phyloP scores from a whole-genome alignment of 495 filamentous ascomycete species.

The Lasiosphaeriaceae sp. region DNA sequence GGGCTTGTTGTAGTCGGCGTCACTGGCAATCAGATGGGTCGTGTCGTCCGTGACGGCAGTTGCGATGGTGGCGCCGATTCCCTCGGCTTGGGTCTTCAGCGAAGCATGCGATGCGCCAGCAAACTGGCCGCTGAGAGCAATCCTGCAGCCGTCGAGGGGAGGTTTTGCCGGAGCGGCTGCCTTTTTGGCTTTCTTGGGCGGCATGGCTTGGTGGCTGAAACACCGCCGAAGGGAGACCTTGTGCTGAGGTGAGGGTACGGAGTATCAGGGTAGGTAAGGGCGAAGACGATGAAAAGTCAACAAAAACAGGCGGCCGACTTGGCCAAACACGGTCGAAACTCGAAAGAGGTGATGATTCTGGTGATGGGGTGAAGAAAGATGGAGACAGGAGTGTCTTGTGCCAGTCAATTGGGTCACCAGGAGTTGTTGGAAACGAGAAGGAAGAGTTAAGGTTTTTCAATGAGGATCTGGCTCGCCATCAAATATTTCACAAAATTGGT shows the following conservation, averaged over 20 bases:
- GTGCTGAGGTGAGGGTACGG: not conserved
- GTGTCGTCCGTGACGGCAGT: constrained; percentile 44
- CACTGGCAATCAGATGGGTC: constrained; percentile 59
- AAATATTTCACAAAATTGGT: not conserved
- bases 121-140: constrained; percentile 62
- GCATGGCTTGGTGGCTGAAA: no score
- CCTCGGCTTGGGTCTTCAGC: constrained; percentile 42
- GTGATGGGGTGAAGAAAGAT: no score
- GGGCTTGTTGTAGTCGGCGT: constrained; percentile 49
- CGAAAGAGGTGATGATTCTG: no score
- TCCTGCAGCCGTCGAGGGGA: constrained; percentile 40
- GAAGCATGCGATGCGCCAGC: constrained; percentile 47
- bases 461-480: not conserved
- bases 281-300: not conserved
- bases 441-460: not conserved
- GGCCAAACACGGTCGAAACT: no score
- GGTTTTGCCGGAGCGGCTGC: constrained; percentile 21
- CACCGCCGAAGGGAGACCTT: no score
- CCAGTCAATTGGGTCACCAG: no score
- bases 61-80: constrained; percentile 47
- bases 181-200: constrained; percentile 24
- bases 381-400: no score
- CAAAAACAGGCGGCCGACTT: no score
- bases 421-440: no score
- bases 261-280: not conserved